These are phyloP conservation scores for Gossypium gossypioides DNA, from an alignment of 441 rosid genomes.

Conservation along the genomic window DNA sequence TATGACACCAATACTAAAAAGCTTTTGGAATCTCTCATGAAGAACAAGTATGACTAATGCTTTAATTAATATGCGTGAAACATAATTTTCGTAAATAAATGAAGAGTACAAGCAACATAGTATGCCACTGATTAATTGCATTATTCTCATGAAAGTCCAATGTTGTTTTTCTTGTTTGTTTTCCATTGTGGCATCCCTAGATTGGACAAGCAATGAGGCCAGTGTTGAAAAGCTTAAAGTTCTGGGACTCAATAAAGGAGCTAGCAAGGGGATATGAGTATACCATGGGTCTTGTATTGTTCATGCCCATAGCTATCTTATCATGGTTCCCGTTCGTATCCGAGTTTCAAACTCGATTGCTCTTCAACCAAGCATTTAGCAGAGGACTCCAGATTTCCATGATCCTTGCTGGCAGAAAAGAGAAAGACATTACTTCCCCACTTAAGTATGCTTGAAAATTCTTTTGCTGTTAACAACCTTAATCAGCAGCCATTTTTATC, in stretches of 20 bases:
- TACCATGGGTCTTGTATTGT: conserved; percentile 61
- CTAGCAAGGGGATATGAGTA: conserved; percentile 82
- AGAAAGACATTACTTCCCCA: not conserved
- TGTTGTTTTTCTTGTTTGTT: not conserved
- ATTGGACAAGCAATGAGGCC: conserved; percentile 73
- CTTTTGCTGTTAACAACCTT: not conserved
- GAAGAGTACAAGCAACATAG: not conserved
- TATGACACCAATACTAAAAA: not conserved
- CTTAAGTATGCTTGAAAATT: not conserved
- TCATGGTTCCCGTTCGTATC: conserved; percentile 89
- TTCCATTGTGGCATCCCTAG: conserved; percentile 19
- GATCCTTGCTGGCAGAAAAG: conserved; percentile 66
- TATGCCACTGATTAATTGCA: not conserved
- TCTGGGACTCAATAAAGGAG: conserved; percentile 87
- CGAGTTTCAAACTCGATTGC: conserved; percentile 78
- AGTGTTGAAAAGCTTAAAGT: conserved; percentile 36
- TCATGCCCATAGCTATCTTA: conserved; percentile 60
- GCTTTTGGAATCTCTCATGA: not conserved
- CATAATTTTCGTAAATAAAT: not conserved
- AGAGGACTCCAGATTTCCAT: conserved; percentile 88
- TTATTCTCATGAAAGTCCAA: not conserved
- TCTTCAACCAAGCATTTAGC: conserved; percentile 90
- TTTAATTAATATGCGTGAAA: not conserved
- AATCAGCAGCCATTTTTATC: not conserved
- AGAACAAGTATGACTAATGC: not conserved